Base-by-base conservation (phyloP, 2,329 filamentous ascomycete species). In the Ilyonectria destructans region DNA sequence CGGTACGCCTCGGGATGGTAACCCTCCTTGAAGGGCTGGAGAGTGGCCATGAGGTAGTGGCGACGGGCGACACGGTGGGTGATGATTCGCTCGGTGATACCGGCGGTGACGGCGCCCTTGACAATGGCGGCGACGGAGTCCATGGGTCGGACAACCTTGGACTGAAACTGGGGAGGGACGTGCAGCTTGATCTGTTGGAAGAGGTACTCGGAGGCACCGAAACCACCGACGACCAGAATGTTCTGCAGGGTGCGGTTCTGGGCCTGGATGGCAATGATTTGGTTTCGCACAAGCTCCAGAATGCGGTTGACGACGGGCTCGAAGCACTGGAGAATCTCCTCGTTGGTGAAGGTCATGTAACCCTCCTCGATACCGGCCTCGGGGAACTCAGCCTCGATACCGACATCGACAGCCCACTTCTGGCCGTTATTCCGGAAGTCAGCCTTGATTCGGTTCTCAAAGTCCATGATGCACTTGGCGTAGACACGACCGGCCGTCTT, bases 181-280 rank as follows among this genome's bases (percentile, higher is more conserved):
- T 98, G 96, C 52, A 98, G 91, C 84, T 97, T 98, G 86, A 99
- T 98, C 83, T 99, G 96, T 83, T 98, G 96, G 90, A 98, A 99
- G 68, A 99, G 92, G 80, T 98, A 98, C 83, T 99, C 96, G 8
- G 96, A 98, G 33, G 96, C 96, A 85, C 96, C 96, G 80, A 99
- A 99, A 75, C 96, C 96, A 87, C 96, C 96, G 10, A 99, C 96
- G 8, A 99, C 95, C 69, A 99, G 86, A 61, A 99, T 96, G 80
- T 98, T 98, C 87, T 98, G 96, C 64, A 99, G 85, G 40, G 93
- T 90, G 74, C 95, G 89, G 86, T 98, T 98, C 83, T 98, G 96
- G 6, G 96, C 96, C 84, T 98, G 96, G 75, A 99, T 98, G 74
- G 96, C 96, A 77, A 98, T 98, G 82, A 99, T 98, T 83, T 99